These are phyloP conservation scores for Aspergillus tubingensis DNA, from an alignment of 2,329 filamentous ascomycete genomes.

Conservation along the genomic window DNA sequence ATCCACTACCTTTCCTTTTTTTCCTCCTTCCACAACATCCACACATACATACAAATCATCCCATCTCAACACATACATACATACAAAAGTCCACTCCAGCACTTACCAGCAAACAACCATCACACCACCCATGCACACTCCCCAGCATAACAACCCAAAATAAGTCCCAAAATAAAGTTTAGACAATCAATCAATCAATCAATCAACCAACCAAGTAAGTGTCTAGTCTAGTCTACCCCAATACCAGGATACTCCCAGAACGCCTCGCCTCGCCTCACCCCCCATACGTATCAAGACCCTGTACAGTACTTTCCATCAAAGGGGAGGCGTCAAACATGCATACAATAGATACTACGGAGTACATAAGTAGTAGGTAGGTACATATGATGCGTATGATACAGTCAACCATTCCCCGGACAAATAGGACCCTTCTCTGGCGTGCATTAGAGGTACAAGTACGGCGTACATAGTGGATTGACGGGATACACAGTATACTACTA, in stretches of 20 bases:
- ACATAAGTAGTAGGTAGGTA: no score
- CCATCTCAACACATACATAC: not conserved
- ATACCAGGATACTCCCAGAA: not conserved
- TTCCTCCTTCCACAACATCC: not conserved
- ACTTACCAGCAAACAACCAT: not conserved
- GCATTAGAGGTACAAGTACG: no score
- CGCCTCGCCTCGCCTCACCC: not conserved
- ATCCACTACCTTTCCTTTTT: not conserved
- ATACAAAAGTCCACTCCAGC: not conserved
- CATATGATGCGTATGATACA: no score
- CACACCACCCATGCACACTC: no score
- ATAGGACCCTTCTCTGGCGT: no score
- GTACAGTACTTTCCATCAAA: not conserved
- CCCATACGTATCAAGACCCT: not conserved
- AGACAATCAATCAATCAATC: not conserved
- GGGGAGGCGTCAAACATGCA: not conserved
- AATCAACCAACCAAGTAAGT: no score
- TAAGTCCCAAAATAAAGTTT: not conserved
- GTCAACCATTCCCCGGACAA: no score
- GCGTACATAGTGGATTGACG: no score
- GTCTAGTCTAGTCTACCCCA: not conserved
- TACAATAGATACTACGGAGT: not conserved
- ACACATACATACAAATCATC: not conserved
- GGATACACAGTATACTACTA: no score
- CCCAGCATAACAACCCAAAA: not conserved